Evolutionary conservation across 129 eudicot species (phyloP).

Genomic region (Saussurea involucrata): DNA sequence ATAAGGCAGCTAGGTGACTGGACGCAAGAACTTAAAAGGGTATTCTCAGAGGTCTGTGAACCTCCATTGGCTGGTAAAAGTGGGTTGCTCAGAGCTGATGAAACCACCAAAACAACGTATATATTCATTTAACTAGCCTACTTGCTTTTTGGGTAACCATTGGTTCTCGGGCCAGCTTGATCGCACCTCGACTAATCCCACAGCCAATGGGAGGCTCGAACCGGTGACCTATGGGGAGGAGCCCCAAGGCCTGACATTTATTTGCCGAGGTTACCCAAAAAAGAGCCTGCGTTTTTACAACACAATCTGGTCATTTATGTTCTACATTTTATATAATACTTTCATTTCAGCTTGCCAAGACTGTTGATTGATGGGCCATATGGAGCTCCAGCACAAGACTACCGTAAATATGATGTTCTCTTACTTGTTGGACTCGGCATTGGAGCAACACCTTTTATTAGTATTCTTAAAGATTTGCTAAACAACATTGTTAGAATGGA

Average conservation of each 20-base stretch:
- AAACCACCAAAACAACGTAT: constrained; percentile 74
- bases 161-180: not conserved
- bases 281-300: not conserved
- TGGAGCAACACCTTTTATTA: constrained; percentile 98
- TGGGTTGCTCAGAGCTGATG: constrained; percentile 94
- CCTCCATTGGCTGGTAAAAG: constrained; percentile 76
- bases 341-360: constrained; percentile 73
- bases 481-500: constrained; percentile 91
- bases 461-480: constrained; percentile 90
- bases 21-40: constrained; percentile 84
- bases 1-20: constrained; percentile 93
- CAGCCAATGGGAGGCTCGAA: not conserved
- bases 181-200: not conserved
- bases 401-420: constrained; percentile 82
- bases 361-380: constrained; percentile 93
- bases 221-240: not conserved
- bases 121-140: not conserved
- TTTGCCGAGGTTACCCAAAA: not conserved
- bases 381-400: constrained; percentile 99
- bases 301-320: not conserved
- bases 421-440: constrained; percentile 95
- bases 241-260: too few relatives aligned
- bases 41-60: constrained; percentile 87
- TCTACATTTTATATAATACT: not conserved
- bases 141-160: not conserved